These are phyloP conservation scores for Xylaria cubensis DNA, from an alignment of 495 filamentous ascomycete genomes.

Conservation along the genomic window DNA sequence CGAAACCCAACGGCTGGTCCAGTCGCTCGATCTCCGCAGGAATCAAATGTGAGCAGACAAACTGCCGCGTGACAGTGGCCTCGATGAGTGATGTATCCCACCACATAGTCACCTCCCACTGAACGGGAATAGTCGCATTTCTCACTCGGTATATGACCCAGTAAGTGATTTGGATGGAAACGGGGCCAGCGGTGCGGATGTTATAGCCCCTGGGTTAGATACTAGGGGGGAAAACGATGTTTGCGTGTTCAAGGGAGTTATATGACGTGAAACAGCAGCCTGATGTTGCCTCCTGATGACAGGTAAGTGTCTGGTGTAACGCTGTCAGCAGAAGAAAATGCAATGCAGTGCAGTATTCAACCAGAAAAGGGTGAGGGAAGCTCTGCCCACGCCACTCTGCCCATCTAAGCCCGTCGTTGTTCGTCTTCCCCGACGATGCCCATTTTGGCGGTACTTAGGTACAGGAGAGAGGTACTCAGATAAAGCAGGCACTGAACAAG, in stretches of 20 bases:
- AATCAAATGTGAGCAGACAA: conserved; percentile 70
- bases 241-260: not conserved
- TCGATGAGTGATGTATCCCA: conserved; percentile 83
- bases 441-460: conserved; percentile 3
- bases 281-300: conserved; percentile 19
- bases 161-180: not conserved
- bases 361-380: conserved; percentile 18
- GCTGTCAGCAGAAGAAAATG: conserved; percentile 14
- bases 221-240: not conserved
- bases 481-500: not conserved
- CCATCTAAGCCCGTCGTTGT: not conserved
- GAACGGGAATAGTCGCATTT: conserved; percentile 38
- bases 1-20: conserved; percentile 75
- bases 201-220: conserved; percentile 11
- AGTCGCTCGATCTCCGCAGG: conserved; percentile 69
- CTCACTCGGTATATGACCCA: conserved; percentile 26
- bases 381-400: conserved; percentile 8
- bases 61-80: conserved; percentile 71
- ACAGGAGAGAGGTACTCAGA: not conserved
- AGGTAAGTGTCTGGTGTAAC: conserved; percentile 17
- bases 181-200: conserved; percentile 3
- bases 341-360: not conserved
- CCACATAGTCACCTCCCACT: conserved; percentile 61
- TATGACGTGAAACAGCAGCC: conserved; percentile 21
- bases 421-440: not conserved